These are phyloP conservation scores for Carex kokanica DNA, from an alignment of 176 grass and related monocot species.

Conservation along the genomic window DNA sequence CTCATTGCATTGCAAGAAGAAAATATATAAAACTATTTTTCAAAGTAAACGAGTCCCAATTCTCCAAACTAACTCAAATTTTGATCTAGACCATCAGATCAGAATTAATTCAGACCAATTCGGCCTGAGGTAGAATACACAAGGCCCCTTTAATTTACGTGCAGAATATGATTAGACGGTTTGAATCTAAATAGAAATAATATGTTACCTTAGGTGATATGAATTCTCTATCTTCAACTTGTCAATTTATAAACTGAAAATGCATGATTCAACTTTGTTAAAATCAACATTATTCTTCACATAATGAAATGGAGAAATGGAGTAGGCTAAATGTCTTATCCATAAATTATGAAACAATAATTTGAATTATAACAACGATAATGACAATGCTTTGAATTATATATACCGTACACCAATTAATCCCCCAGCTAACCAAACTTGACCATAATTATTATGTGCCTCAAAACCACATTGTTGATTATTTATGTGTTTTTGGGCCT, in stretches of 20 bases:
- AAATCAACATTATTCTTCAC: not conserved
- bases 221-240: not conserved
- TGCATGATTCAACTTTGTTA: not conserved
- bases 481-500: constrained; percentile 8
- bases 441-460: constrained; percentile 14
- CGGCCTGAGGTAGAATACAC: no score
- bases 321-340: not conserved
- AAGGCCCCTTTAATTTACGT: no score
- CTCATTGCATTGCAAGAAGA: no score
- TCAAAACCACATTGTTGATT: not conserved
- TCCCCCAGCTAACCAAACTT: not conserved
- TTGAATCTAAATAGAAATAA: no score
- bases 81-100: no score
- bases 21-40: no score
- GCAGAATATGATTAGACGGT: no score
- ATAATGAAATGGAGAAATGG: not conserved
- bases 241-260: not conserved
- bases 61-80: no score
- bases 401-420: not conserved
- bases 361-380: not conserved
- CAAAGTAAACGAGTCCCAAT: no score
- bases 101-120: no score
- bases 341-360: not conserved
- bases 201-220: no score
- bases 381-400: not conserved